phyloP scores from a whole-genome alignment of 768 basidiomycete genomes.

The Paxillus involutus region DNA sequence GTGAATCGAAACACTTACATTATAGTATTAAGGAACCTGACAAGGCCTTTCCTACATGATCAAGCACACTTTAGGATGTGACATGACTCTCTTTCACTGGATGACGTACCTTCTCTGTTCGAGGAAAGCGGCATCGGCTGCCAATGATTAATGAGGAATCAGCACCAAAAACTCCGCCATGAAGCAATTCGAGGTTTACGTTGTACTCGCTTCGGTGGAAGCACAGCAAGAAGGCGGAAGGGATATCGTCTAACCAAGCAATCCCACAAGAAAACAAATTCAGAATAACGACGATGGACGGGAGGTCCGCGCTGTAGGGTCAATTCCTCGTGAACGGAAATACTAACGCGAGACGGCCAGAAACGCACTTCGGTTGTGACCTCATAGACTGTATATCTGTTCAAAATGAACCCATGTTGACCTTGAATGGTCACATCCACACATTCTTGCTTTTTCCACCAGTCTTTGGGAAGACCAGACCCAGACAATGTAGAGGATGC shows the following conservation, averaged over 20 bases:
- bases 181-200: slow-evolving; percentile 48
- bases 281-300: slow-evolving; percentile 86
- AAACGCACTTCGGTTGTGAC: slow-evolving; percentile 72
- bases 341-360: slow-evolving; percentile 1
- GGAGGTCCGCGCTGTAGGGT: slow-evolving; percentile 55
- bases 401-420: slow-evolving; percentile 90
- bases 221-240: slow-evolving; percentile 81
- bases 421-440: slow-evolving; percentile 74
- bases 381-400: slow-evolving; percentile 84
- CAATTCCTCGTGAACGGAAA: slow-evolving; percentile 8
- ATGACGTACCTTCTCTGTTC: slow-evolving; percentile 77
- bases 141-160: slow-evolving; percentile 6
- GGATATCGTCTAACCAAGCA: slow-evolving; percentile 85
- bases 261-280: slow-evolving; percentile 91
- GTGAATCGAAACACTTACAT: slow-evolving; percentile 47
- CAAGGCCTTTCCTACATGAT: slow-evolving; percentile 66
- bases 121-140: slow-evolving; percentile 86
- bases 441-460: slow-evolving; percentile 84
- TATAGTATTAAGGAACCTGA: slow-evolving; percentile 76
- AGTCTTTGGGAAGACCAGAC: slow-evolving; percentile 71
- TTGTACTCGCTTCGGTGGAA: slow-evolving; percentile 93
- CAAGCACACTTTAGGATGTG: not conserved
- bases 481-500: slow-evolving; percentile 62
- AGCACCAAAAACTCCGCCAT: slow-evolving; percentile 1
- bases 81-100: not conserved